A percentile compares a stretch with the other conserved stretches of the same genome.
Conservation (phyloP, 768 basidiomycete species). For the Chalciporus chontae region DNA sequence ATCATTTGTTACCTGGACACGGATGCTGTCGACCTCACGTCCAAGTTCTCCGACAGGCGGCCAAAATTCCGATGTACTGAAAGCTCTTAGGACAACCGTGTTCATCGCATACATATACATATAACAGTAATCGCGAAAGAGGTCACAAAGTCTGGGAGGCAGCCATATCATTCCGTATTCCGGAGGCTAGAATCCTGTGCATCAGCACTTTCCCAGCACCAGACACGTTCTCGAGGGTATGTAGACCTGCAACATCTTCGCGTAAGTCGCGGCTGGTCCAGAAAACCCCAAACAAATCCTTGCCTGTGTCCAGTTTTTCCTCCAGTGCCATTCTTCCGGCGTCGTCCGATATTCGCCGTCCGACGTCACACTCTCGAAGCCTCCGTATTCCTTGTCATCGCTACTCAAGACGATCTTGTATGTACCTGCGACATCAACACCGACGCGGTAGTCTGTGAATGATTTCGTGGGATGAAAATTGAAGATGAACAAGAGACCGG, state of each 20-base stretch:
- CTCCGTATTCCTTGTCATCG: slow-evolving; percentile 87
- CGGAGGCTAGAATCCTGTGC: not conserved
- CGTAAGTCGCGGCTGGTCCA: not conserved
- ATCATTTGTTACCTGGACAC: too few relatives aligned
- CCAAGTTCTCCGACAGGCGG: too few relatives aligned
- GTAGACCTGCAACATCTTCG: slow-evolving; percentile 22
- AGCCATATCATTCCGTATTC: not conserved
- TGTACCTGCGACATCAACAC: slow-evolving; percentile 80
- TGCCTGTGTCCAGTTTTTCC: slow-evolving; percentile 88
- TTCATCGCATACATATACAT: too few relatives aligned
- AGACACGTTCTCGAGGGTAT: slow-evolving; percentile 31
- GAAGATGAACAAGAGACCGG: slow-evolving; percentile 91
- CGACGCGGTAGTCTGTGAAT: slow-evolving; percentile 91
- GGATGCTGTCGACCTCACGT: too few relatives aligned
- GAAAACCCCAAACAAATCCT: slow-evolving; percentile 15
- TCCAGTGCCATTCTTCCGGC: slow-evolving; percentile 86
- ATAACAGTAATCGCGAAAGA: too few relatives aligned
- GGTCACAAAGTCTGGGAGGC: too few relatives aligned
- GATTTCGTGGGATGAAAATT: slow-evolving; percentile 94
- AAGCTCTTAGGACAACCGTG: too few relatives aligned
- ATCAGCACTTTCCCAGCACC: slow-evolving; percentile 22
- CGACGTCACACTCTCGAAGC: slow-evolving; percentile 75
- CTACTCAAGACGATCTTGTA: slow-evolving; percentile 78
- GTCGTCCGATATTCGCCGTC: slow-evolving; percentile 74
- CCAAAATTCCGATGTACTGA: too few relatives aligned